Percentiles rank a stretch among this genome's conserved stretches.
phyloP scores from a whole-genome alignment of 768 basidiomycete species.

The Tephrocybe sp. region DNA sequence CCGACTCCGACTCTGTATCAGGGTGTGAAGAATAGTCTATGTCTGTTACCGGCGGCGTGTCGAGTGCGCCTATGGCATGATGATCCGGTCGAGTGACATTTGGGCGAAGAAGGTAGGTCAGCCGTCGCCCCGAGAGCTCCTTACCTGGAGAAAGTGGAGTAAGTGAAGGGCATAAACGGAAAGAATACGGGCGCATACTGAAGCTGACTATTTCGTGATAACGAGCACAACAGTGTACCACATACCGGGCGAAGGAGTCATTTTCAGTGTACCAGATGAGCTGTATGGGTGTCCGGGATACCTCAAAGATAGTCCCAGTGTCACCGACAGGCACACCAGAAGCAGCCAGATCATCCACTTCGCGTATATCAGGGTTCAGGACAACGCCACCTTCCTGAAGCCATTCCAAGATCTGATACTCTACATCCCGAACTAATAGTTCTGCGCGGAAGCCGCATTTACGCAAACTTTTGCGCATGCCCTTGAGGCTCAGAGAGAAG shows the following conservation, averaged over 20 bases:
- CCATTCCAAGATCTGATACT: constrained; percentile 65
- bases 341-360: constrained; percentile 22
- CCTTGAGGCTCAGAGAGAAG: constrained; percentile 75
- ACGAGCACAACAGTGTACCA: constrained; percentile 81
- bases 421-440: constrained; percentile 66
- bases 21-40: constrained; percentile 53
- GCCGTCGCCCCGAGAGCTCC: constrained; percentile 54
- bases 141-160: constrained; percentile 43
- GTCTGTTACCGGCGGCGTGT: constrained; percentile 77
- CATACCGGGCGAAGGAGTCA: constrained; percentile 75
- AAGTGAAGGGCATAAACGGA: not conserved
- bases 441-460: constrained; percentile 60
- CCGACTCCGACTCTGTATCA: constrained; percentile 52
- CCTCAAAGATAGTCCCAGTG: constrained; percentile 58
- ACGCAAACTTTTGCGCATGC: constrained; percentile 69
- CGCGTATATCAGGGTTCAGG: constrained; percentile 45
- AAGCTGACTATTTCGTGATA: constrained; percentile 81
- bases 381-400: constrained; percentile 56
- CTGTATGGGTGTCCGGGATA: constrained; percentile 62
- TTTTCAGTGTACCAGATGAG: constrained; percentile 74
- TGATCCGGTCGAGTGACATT: constrained; percentile 65
- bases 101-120: constrained; percentile 81
- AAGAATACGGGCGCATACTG: constrained; percentile 49
- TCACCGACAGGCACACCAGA: constrained; percentile 50
- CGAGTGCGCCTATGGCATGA: constrained; percentile 40